These are phyloP conservation scores for Eimeria falciformis DNA, from an alignment of 169 alveolate species.

Conservation along the genomic window DNA sequence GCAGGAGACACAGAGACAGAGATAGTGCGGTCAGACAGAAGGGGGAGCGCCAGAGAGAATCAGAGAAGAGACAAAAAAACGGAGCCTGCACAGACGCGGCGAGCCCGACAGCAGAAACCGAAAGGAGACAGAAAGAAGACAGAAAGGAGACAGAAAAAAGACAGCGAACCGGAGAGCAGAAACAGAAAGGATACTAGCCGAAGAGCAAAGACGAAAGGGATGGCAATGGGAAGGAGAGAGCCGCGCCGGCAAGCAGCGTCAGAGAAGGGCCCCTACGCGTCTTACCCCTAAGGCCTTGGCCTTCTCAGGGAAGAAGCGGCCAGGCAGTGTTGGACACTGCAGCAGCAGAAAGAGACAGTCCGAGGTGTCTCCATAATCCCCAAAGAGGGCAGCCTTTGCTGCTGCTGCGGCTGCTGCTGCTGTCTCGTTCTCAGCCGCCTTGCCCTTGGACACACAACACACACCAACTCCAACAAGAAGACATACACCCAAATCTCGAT, in stretches of 20 bases:
- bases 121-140: constrained; percentile 12
- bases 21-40: no score
- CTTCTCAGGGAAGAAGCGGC: constrained; percentile 85
- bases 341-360: constrained; percentile 78
- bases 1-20: no score
- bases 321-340: constrained; percentile 83
- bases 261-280: not conserved
- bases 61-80: not conserved
- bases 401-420: constrained; percentile 34
- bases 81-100: not conserved
- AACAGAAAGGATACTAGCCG: not conserved
- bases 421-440: not conserved
- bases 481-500: no score
- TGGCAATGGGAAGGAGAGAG: not conserved
- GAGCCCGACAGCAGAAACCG: not conserved
- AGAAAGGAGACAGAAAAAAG: constrained; percentile 40
- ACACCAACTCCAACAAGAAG: no score
- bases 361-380: not conserved
- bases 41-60: no score
- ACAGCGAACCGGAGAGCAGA: not conserved
- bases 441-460: no score
- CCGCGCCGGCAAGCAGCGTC: no score
- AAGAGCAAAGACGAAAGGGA: not conserved
- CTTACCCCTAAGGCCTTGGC: constrained; percentile 84
- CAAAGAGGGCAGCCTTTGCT: constrained; percentile 20